Conservation (phyloP, 139 green algal species). For the Monoraphidium neglectum region DNA sequence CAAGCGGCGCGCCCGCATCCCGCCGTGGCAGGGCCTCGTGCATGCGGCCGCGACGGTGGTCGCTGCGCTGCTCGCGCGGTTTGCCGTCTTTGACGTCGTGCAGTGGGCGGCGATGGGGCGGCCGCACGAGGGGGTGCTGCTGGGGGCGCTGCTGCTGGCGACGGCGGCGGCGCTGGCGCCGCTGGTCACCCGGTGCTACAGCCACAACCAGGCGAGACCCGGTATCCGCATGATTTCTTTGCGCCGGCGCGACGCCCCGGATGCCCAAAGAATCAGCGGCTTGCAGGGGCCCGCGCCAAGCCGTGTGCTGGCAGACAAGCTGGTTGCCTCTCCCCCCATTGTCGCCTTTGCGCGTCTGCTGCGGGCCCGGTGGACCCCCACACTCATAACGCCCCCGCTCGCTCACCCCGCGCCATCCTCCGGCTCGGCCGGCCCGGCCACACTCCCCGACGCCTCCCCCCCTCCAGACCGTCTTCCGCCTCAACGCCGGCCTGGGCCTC, state of each 20-base stretch:
- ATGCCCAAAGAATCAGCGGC: not conserved
- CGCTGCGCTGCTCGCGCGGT: constrained; percentile 70
- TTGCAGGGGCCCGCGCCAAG: too few relatives aligned
- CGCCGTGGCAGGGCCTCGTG: constrained; percentile 54
- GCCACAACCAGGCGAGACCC: constrained; percentile 29
- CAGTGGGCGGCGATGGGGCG: constrained; percentile 45
- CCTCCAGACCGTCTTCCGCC: constrained; percentile 17
- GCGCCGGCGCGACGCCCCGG: not conserved
- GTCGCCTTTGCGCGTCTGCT: not conserved
- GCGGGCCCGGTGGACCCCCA: not conserved
- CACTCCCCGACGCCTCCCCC: not conserved
- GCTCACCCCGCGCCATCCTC: not conserved
- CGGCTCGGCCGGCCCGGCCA: not conserved
- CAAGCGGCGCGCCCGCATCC: constrained; percentile 41
- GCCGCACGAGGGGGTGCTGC: constrained; percentile 80
- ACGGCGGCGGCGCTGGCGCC: constrained; percentile 61
- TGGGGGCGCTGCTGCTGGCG: constrained; percentile 74
- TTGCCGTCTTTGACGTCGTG: constrained; percentile 89
- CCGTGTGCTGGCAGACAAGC: not conserved
- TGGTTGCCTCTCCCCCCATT: not conserved
- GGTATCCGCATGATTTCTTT: not conserved
- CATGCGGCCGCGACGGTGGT: constrained; percentile 53
- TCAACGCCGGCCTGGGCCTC: constrained; percentile 28
- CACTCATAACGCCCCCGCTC: not conserved
- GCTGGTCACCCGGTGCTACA: constrained; percentile 72